Evolutionary conservation across 2,329 filamentous ascomycete species (phyloP), one percentile per base, ranked within the genome.

Genomic region (Paracorniculantispora psalliotae): DNA sequence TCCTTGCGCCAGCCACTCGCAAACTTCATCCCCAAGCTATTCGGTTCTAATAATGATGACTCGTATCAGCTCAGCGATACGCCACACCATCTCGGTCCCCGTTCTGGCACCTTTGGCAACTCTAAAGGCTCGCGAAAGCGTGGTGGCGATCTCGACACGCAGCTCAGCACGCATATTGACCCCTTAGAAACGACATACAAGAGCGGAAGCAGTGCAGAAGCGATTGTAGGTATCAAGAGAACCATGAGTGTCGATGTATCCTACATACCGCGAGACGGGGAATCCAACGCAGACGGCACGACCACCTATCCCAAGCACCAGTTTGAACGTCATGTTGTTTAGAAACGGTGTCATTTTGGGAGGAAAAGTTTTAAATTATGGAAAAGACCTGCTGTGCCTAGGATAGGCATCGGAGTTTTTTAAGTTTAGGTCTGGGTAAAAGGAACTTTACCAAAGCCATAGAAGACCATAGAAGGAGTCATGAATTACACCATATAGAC

Each of bases 61-160:
- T 52, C 56, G 19, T 59, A 59, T 25, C 47, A 52, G 47, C 47
- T 59, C n/a, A 52, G 56, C 39, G 56, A 59, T 19, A 47, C 19
- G 19, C 47, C 56, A 7, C 56, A 46, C 28, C 56, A 46, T 13
- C 46, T 57, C 17, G 55, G 56, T 1, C 56, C 48, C 1, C 46
- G 56, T 6, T 59, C 56, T 13, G 55, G 55, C 33, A 57, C 46
- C 7, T 57, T 44, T 25, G 56, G 56, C 12, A 39, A 57, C 21
- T 52, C 56, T 13, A 44, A 37, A 12, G 56, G 56, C n/a, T 52
- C 56, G 12, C 37, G 23, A 23, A 59, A 47, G n/a, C 47, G 48
- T 15, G 48, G 48, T 7, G 56, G 30, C 21, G 52, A 53, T n/a
- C 52, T 55, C 12, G 52, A 46, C 26, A 55, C 52, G 2, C 52